A percentile compares a stretch with the other conserved stretches of the same genome.
Evolutionary conservation across 257 asterid species (phyloP).

Genomic region (Fraxinus anomala): DNA sequence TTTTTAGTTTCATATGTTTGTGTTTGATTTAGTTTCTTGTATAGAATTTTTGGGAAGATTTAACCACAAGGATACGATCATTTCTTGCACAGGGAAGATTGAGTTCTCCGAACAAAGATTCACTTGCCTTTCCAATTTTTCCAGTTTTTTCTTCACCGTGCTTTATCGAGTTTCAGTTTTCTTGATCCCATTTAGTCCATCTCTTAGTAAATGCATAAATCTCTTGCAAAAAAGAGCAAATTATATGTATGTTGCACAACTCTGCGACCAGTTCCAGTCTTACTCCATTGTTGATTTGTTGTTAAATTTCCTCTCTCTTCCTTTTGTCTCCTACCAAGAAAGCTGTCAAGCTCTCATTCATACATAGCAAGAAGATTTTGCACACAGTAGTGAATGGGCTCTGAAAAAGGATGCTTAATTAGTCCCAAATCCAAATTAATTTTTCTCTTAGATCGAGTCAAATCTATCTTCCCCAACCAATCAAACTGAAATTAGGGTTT

Average conservation of each 20-base stretch:
- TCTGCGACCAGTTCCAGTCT: constrained; percentile 50
- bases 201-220: constrained; percentile 43
- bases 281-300: constrained; percentile 31
- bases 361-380: constrained; percentile 28
- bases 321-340: constrained; percentile 27
- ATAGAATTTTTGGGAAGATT: constrained; percentile 30
- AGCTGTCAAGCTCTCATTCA: constrained; percentile 63
- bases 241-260: constrained; percentile 16
- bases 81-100: constrained; percentile 30
- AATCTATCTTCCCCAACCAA: constrained; percentile 13
- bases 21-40: constrained; percentile 15
- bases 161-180: constrained; percentile 33
- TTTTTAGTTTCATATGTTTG: neutral
- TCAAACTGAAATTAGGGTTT: constrained; percentile 30
- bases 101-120: constrained; percentile 33
- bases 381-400: constrained; percentile 39
- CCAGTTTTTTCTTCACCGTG: constrained; percentile 33
- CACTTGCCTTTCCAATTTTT: constrained; percentile 32
- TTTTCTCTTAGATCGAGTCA: neutral
- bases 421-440: neutral
- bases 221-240: constrained; percentile 42
- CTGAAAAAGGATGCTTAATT: constrained; percentile 28
- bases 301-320: constrained; percentile 20
- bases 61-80: constrained; percentile 28
- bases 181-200: constrained; percentile 44